Evolutionary conservation across 768 basidiomycete genomes (phyloP).

Genomic region (Amanita brunnescens): DNA sequence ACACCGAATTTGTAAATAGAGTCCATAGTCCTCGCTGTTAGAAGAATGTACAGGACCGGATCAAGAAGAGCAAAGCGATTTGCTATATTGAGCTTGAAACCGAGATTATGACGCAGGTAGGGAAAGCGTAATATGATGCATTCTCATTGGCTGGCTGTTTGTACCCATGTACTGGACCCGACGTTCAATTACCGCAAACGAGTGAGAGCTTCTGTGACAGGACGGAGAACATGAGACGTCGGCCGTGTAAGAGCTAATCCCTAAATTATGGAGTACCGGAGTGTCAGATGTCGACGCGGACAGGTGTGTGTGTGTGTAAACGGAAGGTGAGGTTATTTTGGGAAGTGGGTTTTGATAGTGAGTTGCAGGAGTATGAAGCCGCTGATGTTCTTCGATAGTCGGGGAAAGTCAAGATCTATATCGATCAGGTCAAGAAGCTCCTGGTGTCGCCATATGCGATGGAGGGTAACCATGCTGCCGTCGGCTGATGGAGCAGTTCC

Average conservation of each 20-base stretch:
- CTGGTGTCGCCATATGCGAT: not conserved
- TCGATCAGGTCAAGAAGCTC: not conserved
- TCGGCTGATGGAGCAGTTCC: not conserved
- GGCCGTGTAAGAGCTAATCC: not conserved
- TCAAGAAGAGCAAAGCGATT: not conserved
- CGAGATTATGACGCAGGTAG: not conserved
- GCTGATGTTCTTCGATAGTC: not conserved
- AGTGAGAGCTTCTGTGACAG: not conserved
- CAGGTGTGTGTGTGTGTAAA: not conserved
- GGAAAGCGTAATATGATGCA: not conserved
- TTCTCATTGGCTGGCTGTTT: not conserved
- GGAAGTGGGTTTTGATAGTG: not conserved
- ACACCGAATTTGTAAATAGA: not conserved
- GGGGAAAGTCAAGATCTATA: not conserved
- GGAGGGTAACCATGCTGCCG: not conserved
- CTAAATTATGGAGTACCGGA: not conserved
- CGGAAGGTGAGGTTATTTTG: not conserved
- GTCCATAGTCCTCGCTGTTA: not conserved
- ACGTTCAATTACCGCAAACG: not conserved
- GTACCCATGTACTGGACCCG: not conserved
- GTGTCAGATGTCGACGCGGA: not conserved
- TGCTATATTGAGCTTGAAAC: not conserved
- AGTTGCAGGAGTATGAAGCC: not conserved
- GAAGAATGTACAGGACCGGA: not conserved
- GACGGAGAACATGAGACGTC: not conserved